These are phyloP conservation scores for Melastoma candidum DNA, from an alignment of 441 rosid species.

Conservation along the genomic window DNA sequence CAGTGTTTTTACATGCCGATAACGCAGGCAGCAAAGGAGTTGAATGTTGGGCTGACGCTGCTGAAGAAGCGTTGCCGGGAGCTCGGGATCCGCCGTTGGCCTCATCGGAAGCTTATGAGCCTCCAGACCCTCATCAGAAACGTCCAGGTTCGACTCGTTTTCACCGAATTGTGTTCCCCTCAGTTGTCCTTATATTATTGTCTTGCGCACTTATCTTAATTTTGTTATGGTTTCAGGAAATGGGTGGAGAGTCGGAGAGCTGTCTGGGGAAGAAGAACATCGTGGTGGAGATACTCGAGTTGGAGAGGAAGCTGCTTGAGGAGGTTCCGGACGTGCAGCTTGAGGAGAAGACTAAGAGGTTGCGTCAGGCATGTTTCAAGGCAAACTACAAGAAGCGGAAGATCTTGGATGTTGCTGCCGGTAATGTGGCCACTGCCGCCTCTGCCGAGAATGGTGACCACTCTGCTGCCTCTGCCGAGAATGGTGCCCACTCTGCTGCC, in stretches of 20 bases:
- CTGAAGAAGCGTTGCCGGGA: conserved; percentile 72
- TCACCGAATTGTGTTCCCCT: too few relatives aligned
- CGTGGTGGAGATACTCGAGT: conserved; percentile 43
- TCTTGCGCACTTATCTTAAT: too few relatives aligned
- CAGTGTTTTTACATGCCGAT: conserved; percentile 49
- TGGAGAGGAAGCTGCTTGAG: conserved; percentile 41
- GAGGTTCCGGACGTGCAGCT: conserved; percentile 45
- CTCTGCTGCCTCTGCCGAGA: too few relatives aligned
- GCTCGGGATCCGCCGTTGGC: conserved; percentile 60
- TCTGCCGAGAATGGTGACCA: too few relatives aligned
- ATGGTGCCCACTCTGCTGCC: too few relatives aligned
- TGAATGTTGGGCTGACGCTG: conserved; percentile 53
- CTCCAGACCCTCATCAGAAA: conserved; percentile 6
- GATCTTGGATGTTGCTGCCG: conserved; percentile 6
- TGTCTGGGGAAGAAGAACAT: conserved; percentile 25
- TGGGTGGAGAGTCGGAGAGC: conserved; percentile 7
- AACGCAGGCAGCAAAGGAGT: conserved; percentile 47
- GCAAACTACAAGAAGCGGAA: conserved; percentile 67
- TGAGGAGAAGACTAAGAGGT: conserved; percentile 42
- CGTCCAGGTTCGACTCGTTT: not conserved
- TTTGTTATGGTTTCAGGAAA: not conserved
- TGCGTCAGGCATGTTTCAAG: conserved; percentile 73
- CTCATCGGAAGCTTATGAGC: conserved; percentile 54
- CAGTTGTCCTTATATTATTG: too few relatives aligned
- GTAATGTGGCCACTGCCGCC: too few relatives aligned